Percentiles rank a stretch among this genome's conserved stretches.
Conservation (phyloP, 2,329 filamentous ascomycete genomes). For the Nigrospora oryzae region DNA sequence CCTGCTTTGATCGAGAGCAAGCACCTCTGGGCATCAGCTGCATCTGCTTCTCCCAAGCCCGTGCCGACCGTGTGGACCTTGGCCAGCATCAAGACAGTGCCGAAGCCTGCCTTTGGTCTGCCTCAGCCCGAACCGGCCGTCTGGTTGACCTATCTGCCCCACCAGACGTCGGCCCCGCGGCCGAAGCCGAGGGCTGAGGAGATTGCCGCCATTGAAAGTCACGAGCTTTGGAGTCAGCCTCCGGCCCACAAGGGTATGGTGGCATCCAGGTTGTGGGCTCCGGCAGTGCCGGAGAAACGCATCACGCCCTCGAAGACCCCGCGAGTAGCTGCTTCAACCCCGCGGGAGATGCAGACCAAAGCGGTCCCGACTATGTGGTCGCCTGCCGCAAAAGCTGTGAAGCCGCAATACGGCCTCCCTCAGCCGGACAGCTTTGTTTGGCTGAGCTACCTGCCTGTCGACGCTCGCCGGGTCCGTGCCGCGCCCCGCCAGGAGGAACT, state of each 20-base stretch:
- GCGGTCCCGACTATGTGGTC: not conserved
- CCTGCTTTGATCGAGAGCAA: not conserved
- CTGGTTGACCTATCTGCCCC: not conserved
- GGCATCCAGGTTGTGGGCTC: not conserved
- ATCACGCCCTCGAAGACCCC: too few relatives aligned
- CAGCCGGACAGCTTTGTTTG: not conserved
- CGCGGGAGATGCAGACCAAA: too few relatives aligned
- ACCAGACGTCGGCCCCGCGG: too few relatives aligned
- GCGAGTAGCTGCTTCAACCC: too few relatives aligned
- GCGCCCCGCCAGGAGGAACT: not conserved
- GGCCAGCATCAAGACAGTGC: too few relatives aligned
- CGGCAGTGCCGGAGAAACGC: too few relatives aligned
- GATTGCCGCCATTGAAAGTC: not conserved
- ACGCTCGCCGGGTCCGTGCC: not conserved
- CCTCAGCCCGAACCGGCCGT: not conserved
- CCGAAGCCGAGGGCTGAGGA: not conserved
- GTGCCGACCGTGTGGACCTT: not conserved
- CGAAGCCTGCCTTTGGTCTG: slow-evolving; percentile 6
- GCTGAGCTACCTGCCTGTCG: not conserved
- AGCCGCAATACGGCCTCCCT: not conserved
- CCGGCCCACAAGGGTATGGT: not conserved
- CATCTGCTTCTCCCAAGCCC: not conserved
- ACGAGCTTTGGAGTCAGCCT: not conserved
- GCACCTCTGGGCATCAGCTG: not conserved
- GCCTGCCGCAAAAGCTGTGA: not conserved